These are phyloP conservation scores for Nematocida ironsii DNA, from an alignment of 371 early-diverging fungal genomes.

Conservation along the genomic window DNA sequence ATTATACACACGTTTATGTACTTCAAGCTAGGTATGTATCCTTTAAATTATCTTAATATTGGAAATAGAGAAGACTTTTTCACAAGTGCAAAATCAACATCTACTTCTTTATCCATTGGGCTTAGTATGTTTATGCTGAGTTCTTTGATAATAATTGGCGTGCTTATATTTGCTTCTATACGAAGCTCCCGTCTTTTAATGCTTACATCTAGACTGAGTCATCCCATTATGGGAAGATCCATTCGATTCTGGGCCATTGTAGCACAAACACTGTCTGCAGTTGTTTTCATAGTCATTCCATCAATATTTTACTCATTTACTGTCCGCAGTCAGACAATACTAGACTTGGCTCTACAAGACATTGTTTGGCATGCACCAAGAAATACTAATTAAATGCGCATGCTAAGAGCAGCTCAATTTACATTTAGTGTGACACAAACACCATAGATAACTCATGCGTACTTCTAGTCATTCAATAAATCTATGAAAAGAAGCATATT, in stretches of 20 bases:
- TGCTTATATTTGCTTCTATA: neutral
- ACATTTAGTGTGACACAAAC: neutral
- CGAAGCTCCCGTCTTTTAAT: neutral
- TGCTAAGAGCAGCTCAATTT: neutral
- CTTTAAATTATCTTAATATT: neutral
- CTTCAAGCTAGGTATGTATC: slow-evolving; percentile 23
- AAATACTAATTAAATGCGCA: neutral
- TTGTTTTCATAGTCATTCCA: neutral
- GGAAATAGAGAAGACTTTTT: slow-evolving; percentile 11
- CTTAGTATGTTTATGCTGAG: neutral
- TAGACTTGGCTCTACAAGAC: slow-evolving; percentile 4
- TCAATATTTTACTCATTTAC: neutral
- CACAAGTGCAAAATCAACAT: neutral
- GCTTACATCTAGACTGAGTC: neutral
- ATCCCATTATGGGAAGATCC: neutral
- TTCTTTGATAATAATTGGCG: neutral
- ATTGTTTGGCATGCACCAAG: slow-evolving; percentile 3
- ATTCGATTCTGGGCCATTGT: neutral
- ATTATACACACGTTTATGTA: slow-evolving; percentile 6
- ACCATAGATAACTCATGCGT: too few species aligned
- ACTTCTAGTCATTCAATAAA: too few species aligned
- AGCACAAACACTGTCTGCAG: neutral
- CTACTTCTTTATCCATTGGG: neutral
- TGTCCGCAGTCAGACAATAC: neutral
- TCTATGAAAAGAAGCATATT: too few species aligned